Evolutionary conservation across 352 stramenopile species (phyloP).

Genomic region (Globisporangium mamillatum): DNA sequence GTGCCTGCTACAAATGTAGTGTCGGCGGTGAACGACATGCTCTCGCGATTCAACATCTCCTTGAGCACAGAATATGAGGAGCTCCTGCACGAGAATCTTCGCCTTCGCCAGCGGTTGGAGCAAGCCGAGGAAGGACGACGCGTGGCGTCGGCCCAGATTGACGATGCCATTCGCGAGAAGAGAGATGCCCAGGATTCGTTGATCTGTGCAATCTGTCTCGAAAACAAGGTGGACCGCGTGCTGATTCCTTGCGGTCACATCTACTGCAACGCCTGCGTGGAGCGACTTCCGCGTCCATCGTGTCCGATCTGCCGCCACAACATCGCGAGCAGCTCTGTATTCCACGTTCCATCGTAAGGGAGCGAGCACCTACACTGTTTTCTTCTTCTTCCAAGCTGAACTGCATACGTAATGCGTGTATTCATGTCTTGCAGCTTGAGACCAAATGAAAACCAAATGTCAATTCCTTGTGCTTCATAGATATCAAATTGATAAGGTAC

Average conservation of each 20-base stretch:
- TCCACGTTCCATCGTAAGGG: constrained; percentile 61
- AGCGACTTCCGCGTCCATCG: constrained; percentile 52
- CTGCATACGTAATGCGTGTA: background rate
- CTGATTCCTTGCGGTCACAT: constrained; percentile 83
- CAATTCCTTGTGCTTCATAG: too few species aligned
- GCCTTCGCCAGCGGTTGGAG: constrained; percentile 56
- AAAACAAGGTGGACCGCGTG: constrained; percentile 79
- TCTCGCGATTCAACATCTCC: constrained; percentile 67
- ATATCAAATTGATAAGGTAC: too few species aligned
- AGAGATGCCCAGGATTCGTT: constrained; percentile 74
- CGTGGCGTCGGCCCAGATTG: constrained; percentile 55
- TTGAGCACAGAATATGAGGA: constrained; percentile 65
- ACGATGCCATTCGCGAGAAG: constrained; percentile 65
- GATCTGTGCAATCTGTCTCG: constrained; percentile 76
- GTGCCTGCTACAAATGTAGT: constrained; percentile 51
- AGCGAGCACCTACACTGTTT: background rate
- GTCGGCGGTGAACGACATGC: constrained; percentile 74
- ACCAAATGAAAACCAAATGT: background rate
- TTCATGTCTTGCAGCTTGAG: background rate
- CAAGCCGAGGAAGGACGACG: constrained; percentile 63
- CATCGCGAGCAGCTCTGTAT: constrained; percentile 57
- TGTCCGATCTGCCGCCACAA: constrained; percentile 70
- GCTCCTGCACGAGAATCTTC: constrained; percentile 60
- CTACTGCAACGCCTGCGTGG: constrained; percentile 68
- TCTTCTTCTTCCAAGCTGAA: background rate